Evolutionary conservation across 129 eudicot genomes (phyloP).

Genomic region (Silybum marianum): DNA sequence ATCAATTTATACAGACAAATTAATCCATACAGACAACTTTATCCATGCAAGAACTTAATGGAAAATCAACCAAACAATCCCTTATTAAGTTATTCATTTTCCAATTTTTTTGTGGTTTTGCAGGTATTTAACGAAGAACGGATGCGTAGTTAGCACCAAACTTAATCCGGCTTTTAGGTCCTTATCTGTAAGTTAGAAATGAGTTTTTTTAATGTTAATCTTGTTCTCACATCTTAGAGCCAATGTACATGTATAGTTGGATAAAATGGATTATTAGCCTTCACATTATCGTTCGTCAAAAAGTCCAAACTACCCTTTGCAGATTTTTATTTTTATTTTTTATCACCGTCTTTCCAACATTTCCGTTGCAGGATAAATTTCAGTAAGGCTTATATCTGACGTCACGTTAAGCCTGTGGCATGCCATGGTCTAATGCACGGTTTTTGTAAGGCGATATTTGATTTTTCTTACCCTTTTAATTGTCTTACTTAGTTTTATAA

Average conservation of each 20-base stretch:
- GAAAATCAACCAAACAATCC: too few relatives aligned
- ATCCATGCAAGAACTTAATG: too few relatives aligned
- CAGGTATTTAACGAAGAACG: conserved; percentile 68
- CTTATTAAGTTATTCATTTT: not conserved
- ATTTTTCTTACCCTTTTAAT: too few relatives aligned
- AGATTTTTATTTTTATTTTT: not conserved
- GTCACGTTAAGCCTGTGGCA: too few relatives aligned
- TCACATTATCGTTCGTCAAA: conserved; percentile 29
- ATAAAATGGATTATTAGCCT: conserved; percentile 43
- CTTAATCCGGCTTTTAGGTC: conserved; percentile 29
- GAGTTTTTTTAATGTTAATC: conserved; percentile 37
- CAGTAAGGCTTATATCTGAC: too few relatives aligned
- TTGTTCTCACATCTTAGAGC: conserved; percentile 36
- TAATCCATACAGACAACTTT: too few relatives aligned
- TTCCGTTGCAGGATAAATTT: not conserved
- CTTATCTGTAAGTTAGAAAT: conserved; percentile 42
- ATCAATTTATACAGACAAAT: too few relatives aligned
- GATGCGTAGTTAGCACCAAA: conserved; percentile 46
- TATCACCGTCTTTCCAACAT: not conserved
- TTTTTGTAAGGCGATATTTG: too few relatives aligned
- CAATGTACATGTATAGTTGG: conserved; percentile 63
- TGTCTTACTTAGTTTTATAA: too few relatives aligned
- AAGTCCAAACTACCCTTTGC: conserved; percentile 23
- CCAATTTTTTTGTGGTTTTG: conserved; percentile 14
- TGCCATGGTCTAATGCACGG: too few relatives aligned